Evolutionary conservation across 2,329 filamentous ascomycete genomes (phyloP).

Genomic region (Bipolaris victoriae): DNA sequence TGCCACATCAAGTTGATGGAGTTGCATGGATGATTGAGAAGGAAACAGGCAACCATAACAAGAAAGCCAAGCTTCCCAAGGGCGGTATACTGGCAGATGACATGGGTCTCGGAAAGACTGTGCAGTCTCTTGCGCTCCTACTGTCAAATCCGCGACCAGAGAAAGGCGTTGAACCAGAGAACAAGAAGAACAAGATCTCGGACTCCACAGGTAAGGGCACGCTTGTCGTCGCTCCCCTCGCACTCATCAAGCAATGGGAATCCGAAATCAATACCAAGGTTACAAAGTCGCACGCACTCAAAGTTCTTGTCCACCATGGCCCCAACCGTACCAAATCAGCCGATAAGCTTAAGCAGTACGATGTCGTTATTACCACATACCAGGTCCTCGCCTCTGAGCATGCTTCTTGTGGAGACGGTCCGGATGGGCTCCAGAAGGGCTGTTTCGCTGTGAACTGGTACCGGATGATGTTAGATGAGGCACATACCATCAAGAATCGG

Average conservation of each 20-base stretch:
- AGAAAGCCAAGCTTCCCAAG: constrained; percentile 77
- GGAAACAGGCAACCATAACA: constrained; percentile 84
- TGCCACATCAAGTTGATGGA: constrained; percentile 93
- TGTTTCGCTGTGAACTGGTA: constrained; percentile 96
- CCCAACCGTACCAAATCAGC: constrained; percentile 80
- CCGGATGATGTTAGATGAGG: constrained; percentile 92
- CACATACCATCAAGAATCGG: constrained; percentile 97
- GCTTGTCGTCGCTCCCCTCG: constrained; percentile 88
- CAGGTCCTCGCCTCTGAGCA: constrained; percentile 94
- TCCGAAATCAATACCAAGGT: constrained; percentile 87
- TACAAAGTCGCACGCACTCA: constrained; percentile 69
- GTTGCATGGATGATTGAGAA: constrained; percentile 95
- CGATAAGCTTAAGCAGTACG: constrained; percentile 79
- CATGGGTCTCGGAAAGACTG: constrained; percentile 95
- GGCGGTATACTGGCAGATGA: constrained; percentile 96
- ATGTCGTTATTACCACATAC: constrained; percentile 97
- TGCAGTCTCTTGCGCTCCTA: constrained; percentile 90
- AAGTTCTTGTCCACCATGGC: constrained; percentile 90
- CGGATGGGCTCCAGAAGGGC: constrained; percentile 71
- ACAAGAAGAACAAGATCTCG: constrained; percentile 70
- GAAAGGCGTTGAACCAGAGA: constrained; percentile 55
- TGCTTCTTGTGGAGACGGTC: constrained; percentile 67
- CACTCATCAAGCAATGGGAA: constrained; percentile 97
- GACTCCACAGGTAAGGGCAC: constrained; percentile 76
- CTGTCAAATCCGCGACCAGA: constrained; percentile 76